These are phyloP conservation scores for Chenopodium quinoa DNA, from an alignment of 148 eudicot genomes.

Conservation along the genomic window DNA sequence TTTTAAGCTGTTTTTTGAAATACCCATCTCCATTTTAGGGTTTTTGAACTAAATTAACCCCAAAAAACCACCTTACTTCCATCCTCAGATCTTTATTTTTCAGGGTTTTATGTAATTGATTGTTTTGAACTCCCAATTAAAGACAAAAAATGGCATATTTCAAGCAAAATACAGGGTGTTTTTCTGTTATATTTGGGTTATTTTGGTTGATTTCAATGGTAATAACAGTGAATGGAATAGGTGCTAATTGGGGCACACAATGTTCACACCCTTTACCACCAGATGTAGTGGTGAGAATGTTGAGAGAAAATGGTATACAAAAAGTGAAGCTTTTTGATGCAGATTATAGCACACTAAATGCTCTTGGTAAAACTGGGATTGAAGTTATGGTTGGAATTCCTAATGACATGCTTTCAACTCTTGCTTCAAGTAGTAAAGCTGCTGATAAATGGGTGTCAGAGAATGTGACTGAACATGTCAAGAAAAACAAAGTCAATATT, in stretches of 20 bases:
- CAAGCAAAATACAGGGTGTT: conserved; percentile 3
- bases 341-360: conserved; percentile 61
- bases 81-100: conserved; percentile 7
- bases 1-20: conserved; percentile 9
- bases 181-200: conserved; percentile 16
- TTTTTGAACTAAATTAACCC: not conserved
- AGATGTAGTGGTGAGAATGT: conserved; percentile 61
- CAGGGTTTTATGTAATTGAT: not conserved
- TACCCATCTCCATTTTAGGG: conserved; percentile 19
- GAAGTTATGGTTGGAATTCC: conserved; percentile 99
- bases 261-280: conserved; percentile 69
- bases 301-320: conserved; percentile 73
- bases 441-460: conserved; percentile 91
- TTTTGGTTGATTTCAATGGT: conserved; percentile 25
- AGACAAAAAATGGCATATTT: conserved; percentile 16
- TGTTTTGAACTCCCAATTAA: too few species aligned
- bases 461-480: conserved; percentile 66
- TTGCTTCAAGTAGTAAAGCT: conserved; percentile 71
- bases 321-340: conserved; percentile 94
- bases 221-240: conserved; percentile 47
- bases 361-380: conserved; percentile 63
- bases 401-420: conserved; percentile 71
- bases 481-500: conserved; percentile 57
- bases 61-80: not conserved
- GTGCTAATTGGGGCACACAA: conserved; percentile 88